A percentile compares a stretch with the other conserved stretches of the same genome.
Conservation (phyloP, 768 basidiomycete species). For the Trametes cingulata region DNA sequence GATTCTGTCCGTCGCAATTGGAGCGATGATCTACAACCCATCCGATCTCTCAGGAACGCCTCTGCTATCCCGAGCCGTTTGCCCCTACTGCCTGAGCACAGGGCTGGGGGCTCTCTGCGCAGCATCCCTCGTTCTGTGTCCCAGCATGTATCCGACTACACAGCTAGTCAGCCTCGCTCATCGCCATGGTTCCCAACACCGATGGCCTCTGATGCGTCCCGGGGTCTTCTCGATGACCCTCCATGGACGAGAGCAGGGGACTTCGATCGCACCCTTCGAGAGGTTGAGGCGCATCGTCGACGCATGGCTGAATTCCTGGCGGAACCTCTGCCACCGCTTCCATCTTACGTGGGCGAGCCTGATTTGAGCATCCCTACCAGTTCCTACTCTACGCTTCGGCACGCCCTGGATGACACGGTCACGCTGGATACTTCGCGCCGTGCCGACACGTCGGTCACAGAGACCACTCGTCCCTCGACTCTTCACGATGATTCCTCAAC, state of each 20-base stretch:
- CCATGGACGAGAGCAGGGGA: background rate
- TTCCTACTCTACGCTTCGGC: slow-evolving; percentile 16
- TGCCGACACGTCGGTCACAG: too few relatives aligned
- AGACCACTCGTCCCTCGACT: background rate
- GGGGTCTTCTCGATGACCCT: background rate
- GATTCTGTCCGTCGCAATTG: too few relatives aligned
- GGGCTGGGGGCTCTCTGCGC: too few relatives aligned
- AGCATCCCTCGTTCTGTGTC: too few relatives aligned
- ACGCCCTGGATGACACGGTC: slow-evolving; percentile 12
- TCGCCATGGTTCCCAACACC: background rate
- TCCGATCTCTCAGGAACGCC: too few relatives aligned
- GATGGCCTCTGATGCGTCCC: background rate
- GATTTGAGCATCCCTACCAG: background rate
- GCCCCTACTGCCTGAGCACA: too few relatives aligned
- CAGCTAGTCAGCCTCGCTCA: background rate
- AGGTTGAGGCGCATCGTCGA: slow-evolving; percentile 8
- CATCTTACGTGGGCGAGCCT: background rate
- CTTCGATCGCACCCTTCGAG: slow-evolving; percentile 10
- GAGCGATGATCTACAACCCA: too few relatives aligned
- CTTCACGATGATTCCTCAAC: too few relatives aligned
- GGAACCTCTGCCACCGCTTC: background rate
- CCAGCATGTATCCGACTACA: background rate
- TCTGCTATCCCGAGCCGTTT: too few relatives aligned
- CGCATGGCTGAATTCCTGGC: slow-evolving; percentile 8
- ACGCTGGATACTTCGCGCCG: background rate